phyloP scores from a whole-genome alignment of 345 rosid genomes.

The Rhodamnia rubescens region DNA sequence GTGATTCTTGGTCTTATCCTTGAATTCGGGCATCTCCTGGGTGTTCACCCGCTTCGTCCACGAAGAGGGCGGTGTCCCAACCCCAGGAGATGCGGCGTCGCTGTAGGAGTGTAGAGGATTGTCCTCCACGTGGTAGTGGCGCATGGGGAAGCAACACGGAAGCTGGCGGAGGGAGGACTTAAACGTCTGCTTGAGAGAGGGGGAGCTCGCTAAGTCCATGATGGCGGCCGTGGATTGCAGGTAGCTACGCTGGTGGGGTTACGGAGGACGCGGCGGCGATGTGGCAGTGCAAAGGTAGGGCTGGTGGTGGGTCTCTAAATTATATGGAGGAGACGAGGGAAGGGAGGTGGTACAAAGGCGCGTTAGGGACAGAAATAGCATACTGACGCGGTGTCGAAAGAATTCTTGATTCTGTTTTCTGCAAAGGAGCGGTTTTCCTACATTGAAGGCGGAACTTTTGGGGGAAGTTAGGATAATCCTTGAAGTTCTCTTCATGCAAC shows the following conservation, averaged over 20 bases:
- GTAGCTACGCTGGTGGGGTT: background rate
- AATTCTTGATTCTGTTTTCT: background rate
- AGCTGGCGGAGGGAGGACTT: slow-evolving; percentile 11
- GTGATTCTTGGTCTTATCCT: background rate
- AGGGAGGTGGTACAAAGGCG: background rate
- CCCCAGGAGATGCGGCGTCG: slow-evolving; percentile 1
- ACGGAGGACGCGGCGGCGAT: background rate
- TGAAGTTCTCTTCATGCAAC: background rate
- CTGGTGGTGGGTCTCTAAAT: background rate
- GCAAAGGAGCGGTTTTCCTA: background rate
- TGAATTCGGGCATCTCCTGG: slow-evolving; percentile 1
- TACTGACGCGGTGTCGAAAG: background rate
- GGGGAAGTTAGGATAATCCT: background rate
- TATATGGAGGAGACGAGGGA: background rate
- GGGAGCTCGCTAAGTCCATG: background rate
- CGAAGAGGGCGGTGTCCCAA: background rate
- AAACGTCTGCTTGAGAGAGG: slow-evolving; percentile 15
- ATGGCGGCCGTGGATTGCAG: background rate
- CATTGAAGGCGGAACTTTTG: background rate
- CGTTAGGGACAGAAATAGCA: background rate
- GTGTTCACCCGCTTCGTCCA: background rate
- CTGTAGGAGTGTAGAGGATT: background rate
- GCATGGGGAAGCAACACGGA: slow-evolving; percentile 8
- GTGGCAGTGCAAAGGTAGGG: background rate
- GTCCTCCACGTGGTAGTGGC: background rate